phyloP scores from a whole-genome alignment of 2,329 filamentous ascomycete genomes.

The Fusarium pininemorale region DNA sequence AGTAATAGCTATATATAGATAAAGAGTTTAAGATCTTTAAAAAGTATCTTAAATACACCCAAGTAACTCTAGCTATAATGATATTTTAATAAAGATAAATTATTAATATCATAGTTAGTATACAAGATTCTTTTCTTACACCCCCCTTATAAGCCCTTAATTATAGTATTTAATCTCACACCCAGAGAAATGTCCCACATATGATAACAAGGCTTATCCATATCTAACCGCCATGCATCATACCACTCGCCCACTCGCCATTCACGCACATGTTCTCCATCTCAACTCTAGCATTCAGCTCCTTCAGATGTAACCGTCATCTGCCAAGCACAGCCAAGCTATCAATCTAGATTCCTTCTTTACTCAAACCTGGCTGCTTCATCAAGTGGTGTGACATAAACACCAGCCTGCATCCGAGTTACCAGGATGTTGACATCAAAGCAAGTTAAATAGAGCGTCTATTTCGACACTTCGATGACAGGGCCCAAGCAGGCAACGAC shows the following conservation, averaged over 20 bases:
- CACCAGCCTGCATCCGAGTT: background rate
- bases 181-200: background rate
- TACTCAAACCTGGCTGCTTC: background rate
- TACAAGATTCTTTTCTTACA: background rate
- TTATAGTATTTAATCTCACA: background rate
- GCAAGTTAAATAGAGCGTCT: background rate
- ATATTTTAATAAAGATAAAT: background rate
- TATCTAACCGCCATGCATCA: background rate
- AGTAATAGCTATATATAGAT: background rate
- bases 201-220: background rate
- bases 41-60: too few relatives aligned
- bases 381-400: background rate
- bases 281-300: background rate
- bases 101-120: background rate
- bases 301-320: background rate
- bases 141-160: background rate
- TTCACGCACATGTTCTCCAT: background rate
- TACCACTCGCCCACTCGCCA: background rate
- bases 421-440: background rate
- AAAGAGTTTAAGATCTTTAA: too few relatives aligned
- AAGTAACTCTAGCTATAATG: background rate
- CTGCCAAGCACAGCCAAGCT: background rate
- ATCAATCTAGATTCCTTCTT: background rate
- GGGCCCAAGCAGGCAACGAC: background rate
- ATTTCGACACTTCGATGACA: background rate